Conservation (phyloP, 2,329 filamentous ascomycete species). For the Aureobasidium subglaciale region DNA sequence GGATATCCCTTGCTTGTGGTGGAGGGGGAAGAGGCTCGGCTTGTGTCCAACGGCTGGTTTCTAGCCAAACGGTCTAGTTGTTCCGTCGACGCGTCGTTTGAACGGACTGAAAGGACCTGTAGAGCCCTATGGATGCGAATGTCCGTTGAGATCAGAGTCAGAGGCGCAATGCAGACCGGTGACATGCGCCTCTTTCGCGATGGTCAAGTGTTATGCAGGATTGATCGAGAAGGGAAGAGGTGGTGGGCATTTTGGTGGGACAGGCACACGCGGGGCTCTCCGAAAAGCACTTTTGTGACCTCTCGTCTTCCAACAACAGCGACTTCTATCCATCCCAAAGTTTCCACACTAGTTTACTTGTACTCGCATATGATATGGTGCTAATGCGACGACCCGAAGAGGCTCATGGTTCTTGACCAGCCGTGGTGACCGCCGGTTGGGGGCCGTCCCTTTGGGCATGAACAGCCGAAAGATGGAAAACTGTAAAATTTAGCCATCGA, state of each 20-base stretch:
- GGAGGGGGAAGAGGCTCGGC: constrained; percentile 2
- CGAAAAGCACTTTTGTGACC: background rate
- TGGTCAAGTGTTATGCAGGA: constrained; percentile 11
- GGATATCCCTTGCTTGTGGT: constrained; percentile 10
- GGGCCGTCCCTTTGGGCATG: background rate
- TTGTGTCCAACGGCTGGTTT: constrained; percentile 11
- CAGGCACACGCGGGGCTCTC: background rate
- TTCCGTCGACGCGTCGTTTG: constrained; percentile 8
- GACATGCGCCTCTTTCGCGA: background rate
- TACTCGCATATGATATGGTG: background rate
- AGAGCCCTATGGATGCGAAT: background rate
- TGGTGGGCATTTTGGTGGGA: background rate
- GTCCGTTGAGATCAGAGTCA: background rate
- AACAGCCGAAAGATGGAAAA: background rate
- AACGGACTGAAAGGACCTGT: background rate
- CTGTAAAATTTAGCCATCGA: background rate
- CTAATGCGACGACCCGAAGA: too few relatives aligned
- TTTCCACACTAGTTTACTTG: background rate
- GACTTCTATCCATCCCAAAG: background rate
- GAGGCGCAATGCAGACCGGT: background rate
- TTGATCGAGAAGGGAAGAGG: constrained; percentile 3
- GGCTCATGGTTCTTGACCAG: too few relatives aligned
- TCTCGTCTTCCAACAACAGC: background rate
- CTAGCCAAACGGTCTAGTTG: background rate
- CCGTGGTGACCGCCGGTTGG: constrained; percentile 1